Evolutionary conservation across 345 rosid species (phyloP), one percentile per base, ranked within the genome.

Genomic region (Arabis hirsuta): DNA sequence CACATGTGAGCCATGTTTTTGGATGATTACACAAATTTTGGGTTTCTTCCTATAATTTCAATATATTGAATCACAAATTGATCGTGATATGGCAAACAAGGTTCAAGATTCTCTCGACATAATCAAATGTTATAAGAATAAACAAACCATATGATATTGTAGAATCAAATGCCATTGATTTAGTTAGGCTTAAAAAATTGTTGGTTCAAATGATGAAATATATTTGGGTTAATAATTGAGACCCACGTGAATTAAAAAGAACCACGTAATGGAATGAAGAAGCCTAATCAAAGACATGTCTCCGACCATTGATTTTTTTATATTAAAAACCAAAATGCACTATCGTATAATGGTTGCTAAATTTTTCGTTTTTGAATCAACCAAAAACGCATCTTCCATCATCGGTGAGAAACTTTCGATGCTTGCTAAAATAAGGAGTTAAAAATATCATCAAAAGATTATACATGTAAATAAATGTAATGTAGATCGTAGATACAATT

Each of bases 1-100:
- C 70, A 50, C 71, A 70, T 76, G 76, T 76, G 66, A 69, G 71
- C 45, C 36, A 63, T 56, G 79, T 75, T 56, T 42, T 63, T 31
- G 61, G 53, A 63, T 70, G 67, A 62, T 76, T 63, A 50, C 75
- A 55, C 31, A 48, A 48, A 32, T 12, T 11, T 14, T 63, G 65
- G 39, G 65, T 41, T 69, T 62, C 54, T 55, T 69, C 65, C 7
- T 26, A 70, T 70, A 47, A 55, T 69, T 55, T 46, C 7, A 12
- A 24, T 62, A 24, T 54, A 62, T 46, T 44, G 32, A 53, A 68
- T 8, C 32, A 27, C 69, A 68, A 54, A 69, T 67, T 62, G 69
- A 67, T 36, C 38, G 19, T 62, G 16, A 58, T 65, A 27, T 6
- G 44, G 44, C 68, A 16, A 62, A 69, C 65, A 76, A 63, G 67